A percentile compares a stretch with the other conserved stretches of the same genome.
Conservation (phyloP, 441 rosid genomes). For the Viola pubescens region DNA sequence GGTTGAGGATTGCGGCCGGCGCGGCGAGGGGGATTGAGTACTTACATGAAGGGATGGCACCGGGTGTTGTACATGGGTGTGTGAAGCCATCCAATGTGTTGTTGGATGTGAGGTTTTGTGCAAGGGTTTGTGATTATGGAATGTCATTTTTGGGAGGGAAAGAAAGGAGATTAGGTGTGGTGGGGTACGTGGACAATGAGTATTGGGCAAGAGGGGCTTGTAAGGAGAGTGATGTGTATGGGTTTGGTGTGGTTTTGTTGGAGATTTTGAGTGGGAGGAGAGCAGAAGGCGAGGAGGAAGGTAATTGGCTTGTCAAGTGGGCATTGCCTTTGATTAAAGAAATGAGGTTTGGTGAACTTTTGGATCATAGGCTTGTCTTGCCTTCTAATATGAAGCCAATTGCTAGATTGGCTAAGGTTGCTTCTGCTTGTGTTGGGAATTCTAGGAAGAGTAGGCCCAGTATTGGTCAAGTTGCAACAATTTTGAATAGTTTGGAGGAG, state of each 20-base stretch:
- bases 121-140: constrained; percentile 66
- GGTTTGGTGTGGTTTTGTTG: constrained; percentile 68
- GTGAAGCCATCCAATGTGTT: constrained; percentile 56
- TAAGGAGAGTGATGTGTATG: constrained; percentile 68
- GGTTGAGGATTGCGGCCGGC: constrained; percentile 55
- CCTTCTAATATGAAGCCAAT: constrained; percentile 41
- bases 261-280: constrained; percentile 75
- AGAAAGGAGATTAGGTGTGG: constrained; percentile 38
- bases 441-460: constrained; percentile 59
- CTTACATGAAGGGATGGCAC: constrained; percentile 44
- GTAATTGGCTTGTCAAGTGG: constrained; percentile 56
- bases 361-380: constrained; percentile 49
- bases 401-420: constrained; percentile 64
- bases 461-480: constrained; percentile 46
- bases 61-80: constrained; percentile 53
- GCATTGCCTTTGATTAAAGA: constrained; percentile 68
- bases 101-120: constrained; percentile 35
- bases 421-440: constrained; percentile 67
- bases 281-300: constrained; percentile 30
- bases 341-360: constrained; percentile 39
- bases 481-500: constrained; percentile 65
- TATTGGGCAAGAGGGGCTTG: constrained; percentile 38
- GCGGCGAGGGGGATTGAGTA: constrained; percentile 63
- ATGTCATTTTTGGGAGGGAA: constrained; percentile 43
- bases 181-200: constrained; percentile 58